Evolutionary conservation across 331 rosid genomes (phyloP).

Genomic region (Spiraea crenata): DNA sequence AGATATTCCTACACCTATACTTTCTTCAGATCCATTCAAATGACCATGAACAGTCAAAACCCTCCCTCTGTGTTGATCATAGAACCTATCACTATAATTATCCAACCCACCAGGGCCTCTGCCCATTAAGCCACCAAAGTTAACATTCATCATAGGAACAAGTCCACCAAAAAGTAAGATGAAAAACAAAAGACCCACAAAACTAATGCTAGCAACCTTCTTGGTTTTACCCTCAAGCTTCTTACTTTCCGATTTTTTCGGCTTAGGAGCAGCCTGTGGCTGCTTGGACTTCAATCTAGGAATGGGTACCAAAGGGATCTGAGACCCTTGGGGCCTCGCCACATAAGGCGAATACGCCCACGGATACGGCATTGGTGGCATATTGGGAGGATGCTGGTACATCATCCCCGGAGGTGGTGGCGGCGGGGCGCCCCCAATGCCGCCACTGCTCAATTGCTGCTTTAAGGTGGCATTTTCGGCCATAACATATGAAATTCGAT

Average conservation of each 20-base stretch:
- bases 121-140: constrained; percentile 49
- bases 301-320: constrained; percentile 85
- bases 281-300: constrained; percentile 82
- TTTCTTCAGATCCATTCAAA: constrained; percentile 53
- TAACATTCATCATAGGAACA: constrained; percentile 61
- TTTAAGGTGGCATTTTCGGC: constrained; percentile 84
- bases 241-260: constrained; percentile 49
- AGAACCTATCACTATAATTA: constrained; percentile 43
- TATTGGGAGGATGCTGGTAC: constrained; percentile 63
- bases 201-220: constrained; percentile 95
- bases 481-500: constrained; percentile 61
- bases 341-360: constrained; percentile 79
- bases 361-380: constrained; percentile 75
- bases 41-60: constrained; percentile 44
- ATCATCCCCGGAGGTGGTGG: constrained; percentile 57
- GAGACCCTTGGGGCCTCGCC: constrained; percentile 79
- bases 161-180: constrained; percentile 81
- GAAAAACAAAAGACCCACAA: constrained; percentile 77
- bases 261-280: constrained; percentile 45
- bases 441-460: constrained; percentile 72
- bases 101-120: constrained; percentile 41
- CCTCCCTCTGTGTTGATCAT: constrained; percentile 49
- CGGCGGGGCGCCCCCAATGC: no score
- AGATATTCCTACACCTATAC: constrained; percentile 31
- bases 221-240: constrained; percentile 70